phyloP scores from a whole-genome alignment of 164 flowering plant genomes.

The Aristolochia fimbriata region DNA sequence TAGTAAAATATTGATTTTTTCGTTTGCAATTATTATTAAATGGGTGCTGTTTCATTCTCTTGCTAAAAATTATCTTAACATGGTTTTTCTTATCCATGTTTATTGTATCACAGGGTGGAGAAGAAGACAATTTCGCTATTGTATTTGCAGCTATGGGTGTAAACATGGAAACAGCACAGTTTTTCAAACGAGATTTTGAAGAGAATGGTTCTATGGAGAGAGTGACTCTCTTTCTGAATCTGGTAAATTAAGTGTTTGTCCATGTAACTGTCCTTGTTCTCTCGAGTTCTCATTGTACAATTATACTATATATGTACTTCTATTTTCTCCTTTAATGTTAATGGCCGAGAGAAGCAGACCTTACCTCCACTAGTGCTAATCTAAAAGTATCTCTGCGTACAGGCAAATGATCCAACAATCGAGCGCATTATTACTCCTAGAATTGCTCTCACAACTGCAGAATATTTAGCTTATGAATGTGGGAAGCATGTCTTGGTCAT shows the following conservation, averaged over 20 bases:
- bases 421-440: constrained; percentile 96
- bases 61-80: neutral
- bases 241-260: constrained; percentile 33
- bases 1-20: no score
- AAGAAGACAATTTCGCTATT: constrained; percentile 96
- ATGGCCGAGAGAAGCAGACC: no score
- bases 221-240: constrained; percentile 86
- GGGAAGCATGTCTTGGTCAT: constrained; percentile 98
- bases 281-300: neutral
- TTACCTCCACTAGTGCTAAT: neutral
- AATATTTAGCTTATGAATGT: constrained; percentile 94
- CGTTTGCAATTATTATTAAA: no score
- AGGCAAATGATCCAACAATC: constrained; percentile 99
- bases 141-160: constrained; percentile 99
- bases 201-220: constrained; percentile 99
- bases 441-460: constrained; percentile 96
- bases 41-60: neutral
- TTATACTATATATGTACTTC: neutral
- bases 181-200: constrained; percentile 98
- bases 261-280: neutral
- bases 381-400: constrained; percentile 12
- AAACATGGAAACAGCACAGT: constrained; percentile 98
- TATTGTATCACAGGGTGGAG: constrained; percentile 43
- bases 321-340: neutral
- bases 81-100: neutral